These are phyloP conservation scores for Carpinus fangiana DNA, from an alignment of 306 rosid genomes.

Conservation along the genomic window DNA sequence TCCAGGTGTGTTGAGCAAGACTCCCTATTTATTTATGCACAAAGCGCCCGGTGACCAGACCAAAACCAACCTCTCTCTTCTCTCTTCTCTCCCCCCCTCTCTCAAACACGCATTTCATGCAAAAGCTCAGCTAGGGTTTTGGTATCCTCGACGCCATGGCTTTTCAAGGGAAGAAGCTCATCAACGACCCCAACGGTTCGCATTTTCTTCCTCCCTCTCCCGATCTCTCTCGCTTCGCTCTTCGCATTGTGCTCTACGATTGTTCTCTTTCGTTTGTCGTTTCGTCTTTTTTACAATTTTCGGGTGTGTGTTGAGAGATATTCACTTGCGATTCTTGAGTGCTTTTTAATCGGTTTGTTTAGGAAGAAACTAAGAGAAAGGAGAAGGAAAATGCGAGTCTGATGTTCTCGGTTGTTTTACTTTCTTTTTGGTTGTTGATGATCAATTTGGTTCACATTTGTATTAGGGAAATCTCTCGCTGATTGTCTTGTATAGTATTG, in stretches of 20 bases:
- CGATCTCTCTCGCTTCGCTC: neutral
- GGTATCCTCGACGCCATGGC: constrained; percentile 53
- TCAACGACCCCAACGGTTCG: constrained; percentile 73
- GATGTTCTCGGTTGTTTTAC: neutral
- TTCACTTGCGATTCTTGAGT: neutral
- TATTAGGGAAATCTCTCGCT: neutral
- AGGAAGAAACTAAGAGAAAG: neutral
- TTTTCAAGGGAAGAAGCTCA: constrained; percentile 76
- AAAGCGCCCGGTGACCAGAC: constrained; percentile 34
- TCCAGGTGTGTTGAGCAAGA: neutral
- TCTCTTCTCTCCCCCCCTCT: constrained; percentile 6
- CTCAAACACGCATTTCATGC: constrained; percentile 42
- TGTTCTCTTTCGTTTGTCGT: neutral
- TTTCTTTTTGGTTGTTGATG: neutral
- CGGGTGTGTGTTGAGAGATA: neutral
- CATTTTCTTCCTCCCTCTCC: constrained; percentile 8
- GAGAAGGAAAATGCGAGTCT: neutral
- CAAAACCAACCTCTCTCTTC: constrained; percentile 30
- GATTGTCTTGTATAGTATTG: neutral
- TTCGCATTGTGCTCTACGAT: constrained; percentile 1
- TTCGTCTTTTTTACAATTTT: neutral
- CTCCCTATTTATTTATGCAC: constrained; percentile 3
- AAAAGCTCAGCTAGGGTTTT: constrained; percentile 59
- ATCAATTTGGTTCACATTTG: neutral
- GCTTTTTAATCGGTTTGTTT: neutral